Conservation (phyloP, 805 yeast genomes). For the Sporopachydermia quercuum region DNA sequence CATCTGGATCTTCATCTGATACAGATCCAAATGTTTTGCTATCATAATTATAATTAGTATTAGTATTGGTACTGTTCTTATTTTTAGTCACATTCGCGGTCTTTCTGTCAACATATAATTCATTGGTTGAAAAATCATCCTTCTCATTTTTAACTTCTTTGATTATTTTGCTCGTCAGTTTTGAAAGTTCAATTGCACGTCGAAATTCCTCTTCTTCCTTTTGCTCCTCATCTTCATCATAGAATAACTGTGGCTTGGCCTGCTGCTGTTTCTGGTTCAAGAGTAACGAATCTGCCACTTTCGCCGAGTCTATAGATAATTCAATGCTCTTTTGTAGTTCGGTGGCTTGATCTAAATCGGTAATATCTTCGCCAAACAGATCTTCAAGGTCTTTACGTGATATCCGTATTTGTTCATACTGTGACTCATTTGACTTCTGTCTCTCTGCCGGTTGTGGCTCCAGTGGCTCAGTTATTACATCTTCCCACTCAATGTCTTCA, state of each 20-base stretch:
- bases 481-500: constrained; percentile 55
- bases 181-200: too few species aligned
- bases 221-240: background rate
- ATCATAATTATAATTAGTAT: too few species aligned
- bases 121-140: too few species aligned
- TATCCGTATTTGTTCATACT: too few species aligned
- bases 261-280: too few species aligned
- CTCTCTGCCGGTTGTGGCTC: background rate
- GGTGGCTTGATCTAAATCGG: background rate
- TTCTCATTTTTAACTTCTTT: too few species aligned
- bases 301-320: background rate
- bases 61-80: too few species aligned
- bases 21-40: too few species aligned
- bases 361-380: background rate
- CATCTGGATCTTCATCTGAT: too few species aligned
- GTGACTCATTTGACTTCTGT: background rate
- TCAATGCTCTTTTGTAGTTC: background rate
- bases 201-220: background rate
- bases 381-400: background rate
- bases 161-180: too few species aligned
- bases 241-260: background rate
- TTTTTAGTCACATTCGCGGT: too few species aligned
- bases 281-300: background rate
- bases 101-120: too few species aligned
- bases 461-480: constrained; percentile 25